These are phyloP conservation scores for Trametes maxima DNA, from an alignment of 768 basidiomycete genomes.

Conservation along the genomic window DNA sequence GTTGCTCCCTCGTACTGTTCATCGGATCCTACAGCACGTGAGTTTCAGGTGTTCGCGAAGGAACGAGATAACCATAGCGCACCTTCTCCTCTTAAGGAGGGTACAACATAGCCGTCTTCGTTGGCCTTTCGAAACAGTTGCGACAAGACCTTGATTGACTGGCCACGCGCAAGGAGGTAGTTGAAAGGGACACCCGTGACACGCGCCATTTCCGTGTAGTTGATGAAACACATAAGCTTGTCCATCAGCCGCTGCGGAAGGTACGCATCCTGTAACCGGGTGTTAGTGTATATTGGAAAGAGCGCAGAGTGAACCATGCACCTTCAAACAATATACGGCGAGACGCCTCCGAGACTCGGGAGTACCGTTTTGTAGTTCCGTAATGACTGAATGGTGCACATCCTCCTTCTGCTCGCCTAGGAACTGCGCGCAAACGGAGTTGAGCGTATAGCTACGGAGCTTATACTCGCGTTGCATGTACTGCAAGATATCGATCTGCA, in stretches of 20 bases:
- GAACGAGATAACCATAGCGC: slow-evolving; percentile 3
- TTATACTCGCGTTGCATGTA: slow-evolving; percentile 99
- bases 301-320: slow-evolving; percentile 32
- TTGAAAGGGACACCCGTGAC: slow-evolving; percentile 99
- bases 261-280: slow-evolving; percentile 80
- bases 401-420: slow-evolving; percentile 99
- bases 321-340: slow-evolving; percentile 98
- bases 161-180: slow-evolving; percentile 88
- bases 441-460: slow-evolving; percentile 93
- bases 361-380: slow-evolving; percentile 95
- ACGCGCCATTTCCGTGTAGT: slow-evolving; percentile 98
- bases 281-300: not conserved
- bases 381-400: slow-evolving; percentile 98
- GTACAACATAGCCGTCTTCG: slow-evolving; percentile 88
- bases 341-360: slow-evolving; percentile 89
- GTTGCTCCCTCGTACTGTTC: slow-evolving; percentile 99
- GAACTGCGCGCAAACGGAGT: slow-evolving; percentile 97
- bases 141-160: slow-evolving; percentile 98
- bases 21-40: slow-evolving; percentile 63
- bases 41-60: not conserved
- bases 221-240: slow-evolving; percentile 99
- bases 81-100: slow-evolving; percentile 86
- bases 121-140: slow-evolving; percentile 94
- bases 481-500: slow-evolving; percentile 94
- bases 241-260: slow-evolving; percentile 94